Evolutionary conservation across 2,329 filamentous ascomycete species (phyloP), one percentile per base, ranked within the genome.

Genomic region (Aureobasidium sp.): DNA sequence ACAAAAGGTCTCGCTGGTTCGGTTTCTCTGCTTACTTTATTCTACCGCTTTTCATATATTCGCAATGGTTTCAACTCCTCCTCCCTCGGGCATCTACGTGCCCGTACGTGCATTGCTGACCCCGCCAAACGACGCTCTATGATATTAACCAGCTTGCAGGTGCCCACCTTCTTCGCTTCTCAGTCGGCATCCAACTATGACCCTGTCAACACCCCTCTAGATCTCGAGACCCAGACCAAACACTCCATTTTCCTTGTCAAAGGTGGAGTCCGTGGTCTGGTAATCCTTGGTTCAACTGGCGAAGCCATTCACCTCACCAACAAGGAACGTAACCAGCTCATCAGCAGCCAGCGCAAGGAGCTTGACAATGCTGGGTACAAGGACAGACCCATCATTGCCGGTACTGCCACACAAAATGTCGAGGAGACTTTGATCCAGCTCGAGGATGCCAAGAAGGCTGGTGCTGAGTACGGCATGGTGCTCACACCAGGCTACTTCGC

Each of bases 401-500:
- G 85, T 12, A 86, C 84, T 1, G 77, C 84, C 41, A 82, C 83
- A 17, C 83, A 87, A 70, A 83, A 81, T 59, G 77, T 87, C 26
- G 83, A 84, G 43, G 86, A 86, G 71, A 84, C 82, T 1, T 71
- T 87, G 6, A 79, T 82, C 66, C 78, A 83, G 74, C 77, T 87
- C 51, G 72, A 77, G 47, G 82, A 81, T 61, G 82, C 82, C 52
- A 77, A 80, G 66, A 78, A 81, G 46, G 82, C 84, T 3, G 84
- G 84, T 39, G 81, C 83, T 17, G 80, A 84, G 65, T 87, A 82
- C 77, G 85, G 84, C 26, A 75, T 88, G 63, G 82, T 85, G 39
- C 78, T 88, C 50, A 82, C 83, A 46, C 85, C 85, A 0, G 84
- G 84, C 0, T 88, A 88, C 71, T 88, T 88, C 71, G 84, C 84